Percentiles rank a stretch among this genome's conserved stretches.
These are phyloP conservation scores for Gaertneriomyces semiglobifer DNA, from an alignment of 192 early-diverging fungal genomes.

Conservation along the genomic window DNA sequence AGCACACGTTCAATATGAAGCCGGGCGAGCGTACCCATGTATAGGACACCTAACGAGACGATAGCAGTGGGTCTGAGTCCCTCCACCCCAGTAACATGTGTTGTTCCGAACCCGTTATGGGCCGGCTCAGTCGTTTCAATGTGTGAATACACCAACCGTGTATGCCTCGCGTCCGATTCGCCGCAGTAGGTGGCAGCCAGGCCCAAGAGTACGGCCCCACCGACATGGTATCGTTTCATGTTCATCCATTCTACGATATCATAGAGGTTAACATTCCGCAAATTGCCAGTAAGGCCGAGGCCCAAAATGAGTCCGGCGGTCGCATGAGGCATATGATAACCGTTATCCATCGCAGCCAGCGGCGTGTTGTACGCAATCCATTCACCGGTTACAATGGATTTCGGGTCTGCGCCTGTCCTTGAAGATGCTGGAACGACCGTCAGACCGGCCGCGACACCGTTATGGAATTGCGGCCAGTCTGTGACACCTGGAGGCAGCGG, in stretches of 20 bases:
- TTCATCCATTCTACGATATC: slow-evolving; percentile 66
- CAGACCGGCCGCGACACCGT: slow-evolving; percentile 77
- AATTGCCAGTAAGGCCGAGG: slow-evolving; percentile 74
- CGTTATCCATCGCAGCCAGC: slow-evolving; percentile 22
- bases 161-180: slow-evolving; percentile 58
- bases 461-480: slow-evolving; percentile 86
- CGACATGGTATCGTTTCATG: slow-evolving; percentile 62
- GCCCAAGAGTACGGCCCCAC: slow-evolving; percentile 75
- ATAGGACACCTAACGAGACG: slow-evolving; percentile 74
- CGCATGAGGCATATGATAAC: slow-evolving; percentile 42
- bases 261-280: slow-evolving; percentile 62
- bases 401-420: background rate
- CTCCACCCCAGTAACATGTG: slow-evolving; percentile 24
- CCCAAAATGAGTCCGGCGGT: slow-evolving; percentile 73
- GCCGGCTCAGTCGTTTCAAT: slow-evolving; percentile 37
- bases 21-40: slow-evolving; percentile 64
- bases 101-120: slow-evolving; percentile 54
- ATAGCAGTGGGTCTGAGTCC: slow-evolving; percentile 68
- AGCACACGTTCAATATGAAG: slow-evolving; percentile 73
- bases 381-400: slow-evolving; percentile 55
- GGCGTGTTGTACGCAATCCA: slow-evolving; percentile 81
- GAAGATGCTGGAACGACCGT: slow-evolving; percentile 49
- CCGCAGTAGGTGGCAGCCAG: slow-evolving; percentile 67
- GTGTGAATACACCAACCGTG: slow-evolving; percentile 60
- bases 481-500: slow-evolving; percentile 42